phyloP scores from a whole-genome alignment of 768 basidiomycete genomes.

The Tylopilus plumbeoviolaceoides region DNA sequence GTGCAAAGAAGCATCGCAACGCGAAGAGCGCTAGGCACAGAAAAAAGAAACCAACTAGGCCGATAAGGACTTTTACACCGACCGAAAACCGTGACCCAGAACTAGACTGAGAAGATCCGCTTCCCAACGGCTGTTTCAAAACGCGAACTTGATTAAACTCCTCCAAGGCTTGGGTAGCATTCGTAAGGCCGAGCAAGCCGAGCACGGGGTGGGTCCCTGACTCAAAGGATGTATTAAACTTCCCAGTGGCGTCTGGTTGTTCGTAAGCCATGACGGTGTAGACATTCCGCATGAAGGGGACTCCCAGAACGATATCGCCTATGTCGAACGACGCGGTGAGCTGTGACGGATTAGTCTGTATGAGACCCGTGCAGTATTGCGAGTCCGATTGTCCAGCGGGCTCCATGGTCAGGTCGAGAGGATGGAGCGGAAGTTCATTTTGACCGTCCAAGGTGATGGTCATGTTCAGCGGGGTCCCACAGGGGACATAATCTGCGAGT shows the following conservation, averaged over 20 bases:
- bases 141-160: conserved; percentile 73
- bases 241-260: conserved; percentile 41
- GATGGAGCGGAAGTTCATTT: conserved; percentile 59
- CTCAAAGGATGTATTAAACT: conserved; percentile 34
- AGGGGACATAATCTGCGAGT: conserved; percentile 66
- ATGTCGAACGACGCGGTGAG: conserved; percentile 37
- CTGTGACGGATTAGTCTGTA: conserved; percentile 50
- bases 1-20: conserved; percentile 46
- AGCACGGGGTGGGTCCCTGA: conserved; percentile 39
- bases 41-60: conserved; percentile 54
- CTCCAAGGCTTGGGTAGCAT: conserved; percentile 53
- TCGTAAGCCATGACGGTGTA: conserved; percentile 76
- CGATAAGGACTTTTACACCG: conserved; percentile 61
- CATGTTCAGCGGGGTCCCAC: conserved; percentile 66
- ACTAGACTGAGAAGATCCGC: conserved; percentile 10
- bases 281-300: conserved; percentile 71
- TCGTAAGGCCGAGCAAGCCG: conserved; percentile 61
- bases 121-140: conserved; percentile 52
- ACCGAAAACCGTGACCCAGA: conserved; percentile 43
- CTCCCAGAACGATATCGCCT: conserved; percentile 74
- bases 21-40: conserved; percentile 53
- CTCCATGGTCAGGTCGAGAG: conserved; percentile 63
- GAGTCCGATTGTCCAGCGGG: conserved; percentile 41
- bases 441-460: conserved; percentile 62
- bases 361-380: conserved; percentile 57